Conservation (phyloP, 208 protist genomes). For the Phytomonas sp. region DNA sequence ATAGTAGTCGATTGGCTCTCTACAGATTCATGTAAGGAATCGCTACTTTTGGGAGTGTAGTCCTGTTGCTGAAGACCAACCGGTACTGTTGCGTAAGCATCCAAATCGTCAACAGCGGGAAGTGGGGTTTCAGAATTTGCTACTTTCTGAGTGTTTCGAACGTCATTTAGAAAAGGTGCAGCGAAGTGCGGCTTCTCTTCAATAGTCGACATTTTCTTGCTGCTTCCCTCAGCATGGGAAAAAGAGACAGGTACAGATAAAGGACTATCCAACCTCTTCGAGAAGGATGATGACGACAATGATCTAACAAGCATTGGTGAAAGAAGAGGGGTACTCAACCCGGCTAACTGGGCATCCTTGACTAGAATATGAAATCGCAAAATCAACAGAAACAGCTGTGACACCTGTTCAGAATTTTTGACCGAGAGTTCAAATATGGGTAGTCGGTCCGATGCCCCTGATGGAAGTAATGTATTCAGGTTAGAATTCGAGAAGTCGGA, state of each 20-base stretch:
- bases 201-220: background rate
- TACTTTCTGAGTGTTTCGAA: background rate
- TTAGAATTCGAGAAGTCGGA: background rate
- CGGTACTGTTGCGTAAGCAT: background rate
- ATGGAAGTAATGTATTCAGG: background rate
- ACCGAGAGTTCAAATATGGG: slow-evolving; percentile 13
- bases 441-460: background rate
- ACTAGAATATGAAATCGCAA: slow-evolving; percentile 11
- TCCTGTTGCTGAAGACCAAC: background rate
- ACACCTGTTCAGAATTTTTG: slow-evolving; percentile 10
- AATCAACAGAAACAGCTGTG: slow-evolving; percentile 10
- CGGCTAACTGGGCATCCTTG: background rate
- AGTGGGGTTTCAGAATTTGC: slow-evolving; percentile 1
- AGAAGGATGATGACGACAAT: background rate
- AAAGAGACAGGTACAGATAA: background rate
- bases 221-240: background rate
- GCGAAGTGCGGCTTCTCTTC: background rate
- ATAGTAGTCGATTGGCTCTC: background rate
- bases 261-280: background rate
- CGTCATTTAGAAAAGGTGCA: background rate
- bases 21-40: background rate
- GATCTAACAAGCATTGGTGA: background rate
- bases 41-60: background rate
- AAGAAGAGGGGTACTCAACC: background rate
- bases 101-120: background rate